phyloP scores from a whole-genome alignment of 345 rosid species.

The Lenwebbia sp. region DNA sequence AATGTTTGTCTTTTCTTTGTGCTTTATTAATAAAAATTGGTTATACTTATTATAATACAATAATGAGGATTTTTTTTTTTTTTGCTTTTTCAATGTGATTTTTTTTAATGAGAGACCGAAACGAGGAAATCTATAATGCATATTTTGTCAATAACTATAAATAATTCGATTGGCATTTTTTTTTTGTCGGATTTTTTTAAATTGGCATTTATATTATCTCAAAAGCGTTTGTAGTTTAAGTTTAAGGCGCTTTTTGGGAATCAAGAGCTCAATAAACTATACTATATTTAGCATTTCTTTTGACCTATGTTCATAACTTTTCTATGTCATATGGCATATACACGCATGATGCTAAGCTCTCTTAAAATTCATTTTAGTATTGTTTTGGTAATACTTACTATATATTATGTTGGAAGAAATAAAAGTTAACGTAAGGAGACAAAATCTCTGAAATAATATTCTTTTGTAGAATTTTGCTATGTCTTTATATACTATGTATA shows the following conservation, averaged over 20 bases:
- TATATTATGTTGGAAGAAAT: too few species aligned
- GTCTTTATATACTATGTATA: neutral
- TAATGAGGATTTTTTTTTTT: neutral
- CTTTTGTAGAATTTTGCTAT: rapidly evolving
- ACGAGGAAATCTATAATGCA: neutral
- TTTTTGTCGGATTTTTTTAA: too few species aligned
- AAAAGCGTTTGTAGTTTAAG: neutral
- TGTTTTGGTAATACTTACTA: too few species aligned
- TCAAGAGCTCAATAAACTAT: neutral
- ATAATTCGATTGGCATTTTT: neutral
- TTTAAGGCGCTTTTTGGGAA: neutral
- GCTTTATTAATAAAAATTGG: too few species aligned
- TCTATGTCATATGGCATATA: neutral
- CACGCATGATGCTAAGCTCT: neutral
- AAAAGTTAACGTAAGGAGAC: neutral
- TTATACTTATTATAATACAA: neutral
- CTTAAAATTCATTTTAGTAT: neutral
- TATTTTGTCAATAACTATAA: neutral
- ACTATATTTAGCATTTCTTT: neutral
- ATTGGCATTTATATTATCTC: neutral
- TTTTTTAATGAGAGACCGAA: neutral
- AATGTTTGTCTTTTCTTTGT: too few species aligned
- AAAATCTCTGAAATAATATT: too few species aligned
- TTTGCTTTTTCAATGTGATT: neutral
- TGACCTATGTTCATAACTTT: neutral